phyloP scores from a whole-genome alignment of 371 early-diverging fungal species.

The Mucor velutinosus region DNA sequence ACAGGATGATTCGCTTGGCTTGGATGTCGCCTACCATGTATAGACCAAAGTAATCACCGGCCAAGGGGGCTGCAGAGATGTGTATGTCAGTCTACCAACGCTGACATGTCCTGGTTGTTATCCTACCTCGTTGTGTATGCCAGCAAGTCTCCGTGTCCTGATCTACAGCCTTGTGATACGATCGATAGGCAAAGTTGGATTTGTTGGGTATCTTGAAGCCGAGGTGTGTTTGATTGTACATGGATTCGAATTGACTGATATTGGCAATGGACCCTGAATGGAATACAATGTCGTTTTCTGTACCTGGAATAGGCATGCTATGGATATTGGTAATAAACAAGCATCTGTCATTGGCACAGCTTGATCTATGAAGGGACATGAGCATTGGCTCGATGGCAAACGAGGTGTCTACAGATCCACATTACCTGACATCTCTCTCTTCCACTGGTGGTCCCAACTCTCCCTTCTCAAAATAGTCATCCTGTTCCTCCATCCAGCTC shows the following conservation, averaged over 20 bases:
- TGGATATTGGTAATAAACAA: conserved; percentile 59
- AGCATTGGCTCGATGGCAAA: neutral
- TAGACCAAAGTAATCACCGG: conserved; percentile 5
- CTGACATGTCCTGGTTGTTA: neutral
- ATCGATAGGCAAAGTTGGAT: conserved; percentile 41
- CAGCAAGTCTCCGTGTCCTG: conserved; percentile 58
- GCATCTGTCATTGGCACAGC: conserved; percentile 63
- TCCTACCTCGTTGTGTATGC: conserved; percentile 46
- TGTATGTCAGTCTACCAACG: neutral
- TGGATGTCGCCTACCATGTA: conserved; percentile 39
- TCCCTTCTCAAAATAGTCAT: conserved; percentile 10
- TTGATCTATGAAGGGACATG: conserved; percentile 31
- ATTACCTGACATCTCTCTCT: conserved; percentile 29
- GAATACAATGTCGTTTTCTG: conserved; percentile 16
- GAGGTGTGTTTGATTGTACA: conserved; percentile 24
- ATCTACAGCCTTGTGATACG: conserved; percentile 64
- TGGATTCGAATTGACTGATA: conserved; percentile 41
- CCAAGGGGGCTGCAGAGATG: conserved; percentile 15
- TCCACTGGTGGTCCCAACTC: conserved; percentile 5
- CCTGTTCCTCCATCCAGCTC: neutral
- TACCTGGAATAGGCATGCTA: conserved; percentile 46
- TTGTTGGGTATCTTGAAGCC: conserved; percentile 29
- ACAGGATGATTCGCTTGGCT: conserved; percentile 33
- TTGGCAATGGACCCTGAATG: conserved; percentile 33
- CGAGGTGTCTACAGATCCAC: neutral